Percentiles rank a stretch among this genome's conserved stretches.
Conservation (phyloP, 768 basidiomycete species). For the Lentinula guzmanii region DNA sequence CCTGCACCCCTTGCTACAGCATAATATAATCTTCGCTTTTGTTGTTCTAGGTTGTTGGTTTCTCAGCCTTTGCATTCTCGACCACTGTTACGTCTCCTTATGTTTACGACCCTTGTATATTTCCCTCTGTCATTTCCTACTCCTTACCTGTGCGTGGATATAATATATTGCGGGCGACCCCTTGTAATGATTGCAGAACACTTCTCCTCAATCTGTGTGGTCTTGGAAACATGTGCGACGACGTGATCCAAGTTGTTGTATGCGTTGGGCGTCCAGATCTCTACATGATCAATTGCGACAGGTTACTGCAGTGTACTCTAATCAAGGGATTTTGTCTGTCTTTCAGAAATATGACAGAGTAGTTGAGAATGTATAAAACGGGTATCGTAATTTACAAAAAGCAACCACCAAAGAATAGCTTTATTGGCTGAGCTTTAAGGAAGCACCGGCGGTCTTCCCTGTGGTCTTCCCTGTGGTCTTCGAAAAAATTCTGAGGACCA, state of each 20-base stretch:
- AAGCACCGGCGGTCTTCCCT: neutral
- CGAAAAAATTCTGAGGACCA: neutral
- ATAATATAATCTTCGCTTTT: neutral
- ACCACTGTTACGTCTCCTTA: neutral
- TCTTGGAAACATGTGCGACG: too few species aligned
- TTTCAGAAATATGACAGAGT: too few species aligned
- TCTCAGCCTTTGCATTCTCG: neutral
- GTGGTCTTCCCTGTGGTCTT: neutral
- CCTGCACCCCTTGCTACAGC: conserved; percentile 17
- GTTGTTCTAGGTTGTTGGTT: neutral
- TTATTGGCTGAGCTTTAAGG: neutral
- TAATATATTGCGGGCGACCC: neutral
- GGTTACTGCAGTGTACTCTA: too few species aligned
- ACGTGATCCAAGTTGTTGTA: too few species aligned
- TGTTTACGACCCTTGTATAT: neutral
- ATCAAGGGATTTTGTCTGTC: too few species aligned
- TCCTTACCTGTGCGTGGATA: neutral
- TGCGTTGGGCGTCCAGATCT: too few species aligned
- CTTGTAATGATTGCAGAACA: neutral
- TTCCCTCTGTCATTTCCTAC: neutral
- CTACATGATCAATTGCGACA: too few species aligned
- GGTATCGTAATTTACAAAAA: too few species aligned
- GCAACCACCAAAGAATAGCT: too few species aligned
- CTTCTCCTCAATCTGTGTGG: too few species aligned
- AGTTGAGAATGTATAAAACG: too few species aligned